Percentiles rank a stretch among this genome's conserved stretches.
Evolutionary conservation across 495 filamentous ascomycete species (phyloP).

Genomic region (Xylaria scruposa): DNA sequence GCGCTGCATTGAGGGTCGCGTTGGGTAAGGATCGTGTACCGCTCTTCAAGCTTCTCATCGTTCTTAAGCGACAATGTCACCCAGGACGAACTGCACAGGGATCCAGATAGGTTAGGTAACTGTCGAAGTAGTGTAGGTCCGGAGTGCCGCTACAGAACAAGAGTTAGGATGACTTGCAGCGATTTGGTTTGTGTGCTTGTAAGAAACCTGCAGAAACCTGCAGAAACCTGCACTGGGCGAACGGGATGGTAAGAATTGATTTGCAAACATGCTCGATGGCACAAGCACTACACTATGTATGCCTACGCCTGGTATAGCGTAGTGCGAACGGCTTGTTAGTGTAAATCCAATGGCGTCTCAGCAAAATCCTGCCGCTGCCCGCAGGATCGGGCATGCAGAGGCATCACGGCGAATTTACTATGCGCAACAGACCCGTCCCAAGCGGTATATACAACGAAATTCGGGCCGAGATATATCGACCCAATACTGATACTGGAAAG

Average conservation of each 20-base stretch:
- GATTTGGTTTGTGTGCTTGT: neutral
- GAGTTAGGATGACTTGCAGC: slow-evolving; percentile 7
- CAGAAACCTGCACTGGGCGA: slow-evolving; percentile 4
- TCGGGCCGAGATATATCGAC: slow-evolving; percentile 8
- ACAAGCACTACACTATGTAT: neutral
- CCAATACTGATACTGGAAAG: neutral
- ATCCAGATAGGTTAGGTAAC: slow-evolving; percentile 6
- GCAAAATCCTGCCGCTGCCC: slow-evolving; percentile 8
- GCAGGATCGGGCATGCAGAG: slow-evolving; percentile 14
- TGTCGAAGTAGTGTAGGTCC: slow-evolving; percentile 13
- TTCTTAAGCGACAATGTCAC: neutral
- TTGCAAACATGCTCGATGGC: neutral
- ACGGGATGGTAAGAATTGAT: neutral
- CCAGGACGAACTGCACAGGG: neutral
- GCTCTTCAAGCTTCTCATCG: neutral
- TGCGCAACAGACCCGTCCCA: neutral
- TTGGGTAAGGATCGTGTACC: slow-evolving; percentile 2
- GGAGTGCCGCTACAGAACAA: slow-evolving; percentile 7
- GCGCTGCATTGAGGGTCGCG: slow-evolving; percentile 17
- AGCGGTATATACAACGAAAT: neutral
- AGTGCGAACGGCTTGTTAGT: neutral
- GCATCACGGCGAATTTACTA: slow-evolving; percentile 5
- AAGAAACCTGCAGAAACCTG: neutral
- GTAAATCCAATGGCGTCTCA: neutral
- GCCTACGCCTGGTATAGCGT: neutral